These are phyloP conservation scores for Fusarium lyarnte DNA, from an alignment of 2,329 filamentous ascomycete species.

Conservation along the genomic window DNA sequence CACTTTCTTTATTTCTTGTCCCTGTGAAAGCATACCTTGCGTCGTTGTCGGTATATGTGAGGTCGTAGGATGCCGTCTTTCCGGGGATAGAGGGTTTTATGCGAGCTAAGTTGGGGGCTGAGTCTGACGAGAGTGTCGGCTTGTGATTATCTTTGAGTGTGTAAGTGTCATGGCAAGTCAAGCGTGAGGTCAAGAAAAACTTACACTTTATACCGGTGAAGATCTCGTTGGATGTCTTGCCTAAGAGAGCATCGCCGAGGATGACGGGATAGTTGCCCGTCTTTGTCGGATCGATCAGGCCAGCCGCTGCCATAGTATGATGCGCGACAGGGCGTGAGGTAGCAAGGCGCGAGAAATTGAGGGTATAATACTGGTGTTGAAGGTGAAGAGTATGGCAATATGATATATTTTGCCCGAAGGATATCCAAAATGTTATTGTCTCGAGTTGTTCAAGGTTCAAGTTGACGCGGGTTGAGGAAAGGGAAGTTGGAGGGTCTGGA, in stretches of 20 bases:
- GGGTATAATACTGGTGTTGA: not conserved
- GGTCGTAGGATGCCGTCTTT: conserved; percentile 64
- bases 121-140: conserved; percentile 60
- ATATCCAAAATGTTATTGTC: not conserved
- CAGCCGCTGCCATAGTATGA: conserved; percentile 42
- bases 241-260: conserved; percentile 69
- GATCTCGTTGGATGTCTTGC: conserved; percentile 64
- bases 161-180: not conserved
- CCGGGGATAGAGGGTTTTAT: conserved; percentile 61
- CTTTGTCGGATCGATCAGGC: conserved; percentile 67
- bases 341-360: not conserved
- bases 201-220: conserved; percentile 70
- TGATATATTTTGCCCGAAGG: not conserved
- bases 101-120: conserved; percentile 59
- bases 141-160: conserved; percentile 67
- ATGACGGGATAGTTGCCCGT: conserved; percentile 70
- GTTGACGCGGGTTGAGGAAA: conserved; percentile 17
- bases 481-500: conserved; percentile 30
- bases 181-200: conserved; percentile 31
- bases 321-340: not conserved
- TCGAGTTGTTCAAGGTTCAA: conserved; percentile 6
- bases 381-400: not conserved
- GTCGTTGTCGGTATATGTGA: conserved; percentile 63
- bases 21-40: conserved; percentile 70
- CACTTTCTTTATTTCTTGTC: conserved; percentile 63